Conservation (phyloP, 352 stramenopile species). For the Pythium rishiriense region DNA sequence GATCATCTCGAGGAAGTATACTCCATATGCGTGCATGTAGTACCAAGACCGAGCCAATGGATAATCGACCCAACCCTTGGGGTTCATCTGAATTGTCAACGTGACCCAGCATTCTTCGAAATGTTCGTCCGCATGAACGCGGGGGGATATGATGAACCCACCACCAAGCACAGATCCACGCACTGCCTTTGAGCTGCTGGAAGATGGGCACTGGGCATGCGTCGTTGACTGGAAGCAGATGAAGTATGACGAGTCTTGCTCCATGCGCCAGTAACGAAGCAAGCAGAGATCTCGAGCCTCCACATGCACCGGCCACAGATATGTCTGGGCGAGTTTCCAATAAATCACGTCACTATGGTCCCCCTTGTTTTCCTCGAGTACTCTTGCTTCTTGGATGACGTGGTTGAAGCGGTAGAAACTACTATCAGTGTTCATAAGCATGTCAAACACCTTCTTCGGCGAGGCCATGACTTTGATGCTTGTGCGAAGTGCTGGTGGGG, state of each 20-base stretch:
- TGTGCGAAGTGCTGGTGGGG: constrained; percentile 64
- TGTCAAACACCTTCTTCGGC: constrained; percentile 70
- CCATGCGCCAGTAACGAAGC: constrained; percentile 82
- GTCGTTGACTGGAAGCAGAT: constrained; percentile 87
- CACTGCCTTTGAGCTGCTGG: constrained; percentile 33
- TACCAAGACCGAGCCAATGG: constrained; percentile 60
- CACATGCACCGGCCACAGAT: constrained; percentile 70
- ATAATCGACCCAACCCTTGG: constrained; percentile 74
- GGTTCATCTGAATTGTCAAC: constrained; percentile 80
- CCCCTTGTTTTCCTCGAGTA: constrained; percentile 64
- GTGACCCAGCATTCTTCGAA: constrained; percentile 82
- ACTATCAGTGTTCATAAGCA: constrained; percentile 73
- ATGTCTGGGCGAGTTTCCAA: constrained; percentile 68
- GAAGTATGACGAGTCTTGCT: constrained; percentile 79
- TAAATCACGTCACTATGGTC: constrained; percentile 84
- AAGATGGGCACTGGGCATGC: constrained; percentile 47
- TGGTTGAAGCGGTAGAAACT: constrained; percentile 75
- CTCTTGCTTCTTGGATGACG: constrained; percentile 58
- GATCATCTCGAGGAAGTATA: constrained; percentile 82
- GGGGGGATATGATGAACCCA: constrained; percentile 67
- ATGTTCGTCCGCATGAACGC: constrained; percentile 50
- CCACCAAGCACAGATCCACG: constrained; percentile 66
- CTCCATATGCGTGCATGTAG: constrained; percentile 75
- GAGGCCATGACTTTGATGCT: constrained; percentile 72
- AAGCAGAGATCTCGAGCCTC: constrained; percentile 73